Base-by-base conservation (phyloP, 2,329 filamentous ascomycete genomes). In the Thielaviopsis euricoi region DNA sequence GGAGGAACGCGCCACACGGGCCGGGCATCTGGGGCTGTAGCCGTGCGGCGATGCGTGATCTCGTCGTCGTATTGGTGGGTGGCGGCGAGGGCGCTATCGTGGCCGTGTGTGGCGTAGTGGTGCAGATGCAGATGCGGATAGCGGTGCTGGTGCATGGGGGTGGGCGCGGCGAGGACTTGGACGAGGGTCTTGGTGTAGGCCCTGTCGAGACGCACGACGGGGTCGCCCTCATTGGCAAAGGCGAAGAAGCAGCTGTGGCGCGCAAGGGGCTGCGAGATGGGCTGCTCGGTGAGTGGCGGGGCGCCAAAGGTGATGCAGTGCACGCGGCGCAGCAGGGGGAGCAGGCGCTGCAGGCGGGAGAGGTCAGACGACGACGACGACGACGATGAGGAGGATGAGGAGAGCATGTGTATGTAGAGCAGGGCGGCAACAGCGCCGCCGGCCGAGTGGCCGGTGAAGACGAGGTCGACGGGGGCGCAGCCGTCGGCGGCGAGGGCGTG, bases 261-360 rank as follows among this genome's bases (percentile, higher is more conserved):
- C 26, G 74, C 66, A 1, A 94, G 70, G 0, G 88, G 86, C 1
- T 86, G 29, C 26, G 74, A 66, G 1, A 94, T 70, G 0, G 88
- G 86, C 1, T 86, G 73, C 0, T 89, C 74, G 21, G 82, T 85
- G 1, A 94, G 75, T 0, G 89, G 88, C 1, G 89, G 89, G 0
- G 87, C 78, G n/a, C 89, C 89, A 64, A 94, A 94, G 0, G 85
- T 90, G 48, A 94, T 74, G 69, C 89, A 95, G 69, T 95, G 88
- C 2, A 94, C 77, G 49, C 87, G 76, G 65, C 83, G 85, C 71
- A 95, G 93, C 68, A 76, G 83, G 1, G 76, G 76, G 0, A 85
- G 82, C 4, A 94, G 76, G 33, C 73, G 68, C 61, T 78, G 87
- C 49, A 91, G 77, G 9, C 25, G 56, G 25, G 7, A 76, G n/a